Evolutionary conservation across 352 stramenopile genomes (phyloP).

Genomic region (Pythium sukuiense): DNA sequence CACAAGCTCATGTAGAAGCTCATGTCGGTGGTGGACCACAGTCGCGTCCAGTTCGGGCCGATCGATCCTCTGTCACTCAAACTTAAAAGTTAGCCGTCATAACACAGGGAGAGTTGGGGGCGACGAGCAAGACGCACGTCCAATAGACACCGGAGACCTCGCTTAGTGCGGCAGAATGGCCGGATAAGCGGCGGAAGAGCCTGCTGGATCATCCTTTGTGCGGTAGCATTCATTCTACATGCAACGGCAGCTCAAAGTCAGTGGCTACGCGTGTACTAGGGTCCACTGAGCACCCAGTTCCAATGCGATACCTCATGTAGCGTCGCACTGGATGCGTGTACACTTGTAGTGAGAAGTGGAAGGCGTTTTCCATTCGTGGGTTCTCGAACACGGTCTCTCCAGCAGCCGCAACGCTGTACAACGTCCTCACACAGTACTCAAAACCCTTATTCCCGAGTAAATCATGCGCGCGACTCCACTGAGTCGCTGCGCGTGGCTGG

Average conservation of each 20-base stretch:
- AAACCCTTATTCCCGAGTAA: not conserved
- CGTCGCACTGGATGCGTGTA: constrained; percentile 9
- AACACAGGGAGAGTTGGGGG: not conserved
- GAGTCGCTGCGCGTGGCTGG: too few species aligned
- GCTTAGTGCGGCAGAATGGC: constrained; percentile 4
- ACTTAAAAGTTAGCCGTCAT: not conserved
- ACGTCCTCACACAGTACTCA: not conserved
- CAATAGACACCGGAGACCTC: not conserved
- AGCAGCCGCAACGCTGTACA: not conserved
- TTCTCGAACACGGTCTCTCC: not conserved
- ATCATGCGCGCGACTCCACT: not conserved
- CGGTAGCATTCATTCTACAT: not conserved
- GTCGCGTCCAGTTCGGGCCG: not conserved
- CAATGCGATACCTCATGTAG: constrained; percentile 10
- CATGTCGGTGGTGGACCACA: constrained; percentile 7
- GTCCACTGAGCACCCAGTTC: not conserved
- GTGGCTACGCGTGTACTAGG: not conserved
- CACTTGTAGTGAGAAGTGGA: constrained; percentile 3
- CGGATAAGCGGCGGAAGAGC: not conserved
- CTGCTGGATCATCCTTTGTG: not conserved
- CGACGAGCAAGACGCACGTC: not conserved
- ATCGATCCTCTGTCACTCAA: not conserved
- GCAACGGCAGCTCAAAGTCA: not conserved
- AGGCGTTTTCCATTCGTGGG: constrained; percentile 10
- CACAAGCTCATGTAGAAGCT: constrained; percentile 8